These are phyloP conservation scores for Groenewaldozyma sp. DNA, from an alignment of 1,139 yeast species.

Conservation along the genomic window DNA sequence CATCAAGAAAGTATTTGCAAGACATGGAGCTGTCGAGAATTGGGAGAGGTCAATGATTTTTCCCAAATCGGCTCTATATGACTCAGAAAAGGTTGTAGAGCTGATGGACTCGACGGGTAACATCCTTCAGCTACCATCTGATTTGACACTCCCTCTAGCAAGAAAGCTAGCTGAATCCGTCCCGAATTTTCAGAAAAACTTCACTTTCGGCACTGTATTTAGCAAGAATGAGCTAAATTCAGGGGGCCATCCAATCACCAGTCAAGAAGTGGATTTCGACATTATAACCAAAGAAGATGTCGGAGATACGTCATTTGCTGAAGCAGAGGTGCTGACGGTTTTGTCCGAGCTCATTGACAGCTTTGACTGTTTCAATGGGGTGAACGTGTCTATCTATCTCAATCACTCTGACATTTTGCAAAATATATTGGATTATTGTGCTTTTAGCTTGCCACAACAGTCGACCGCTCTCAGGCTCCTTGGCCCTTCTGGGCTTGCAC, in stretches of 20 bases:
- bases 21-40: conserved; percentile 80
- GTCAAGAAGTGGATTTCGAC: conserved; percentile 80
- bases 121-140: conserved; percentile 80
- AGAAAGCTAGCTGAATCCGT: conserved; percentile 57
- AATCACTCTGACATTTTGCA: conserved; percentile 78
- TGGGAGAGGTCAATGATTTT: conserved; percentile 53
- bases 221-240: conserved; percentile 48
- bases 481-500: conserved; percentile 68
- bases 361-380: conserved; percentile 55
- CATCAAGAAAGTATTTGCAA: conserved; percentile 50
- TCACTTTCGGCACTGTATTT: conserved; percentile 70
- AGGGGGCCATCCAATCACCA: conserved; percentile 68
- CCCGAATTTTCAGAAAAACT: conserved; percentile 49
- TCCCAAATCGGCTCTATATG: conserved; percentile 70
- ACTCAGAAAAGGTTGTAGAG: conserved; percentile 58
- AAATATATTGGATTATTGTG: conserved; percentile 66
- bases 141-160: conserved; percentile 82
- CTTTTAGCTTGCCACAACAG: conserved; percentile 62
- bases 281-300: conserved; percentile 39
- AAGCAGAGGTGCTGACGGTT: conserved; percentile 81
- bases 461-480: conserved; percentile 59
- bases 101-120: conserved; percentile 79
- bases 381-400: conserved; percentile 49
- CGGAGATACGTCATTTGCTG: conserved; percentile 45
- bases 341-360: conserved; percentile 59